These are phyloP conservation scores for Colletotrichum sp. DNA, from an alignment of 2,329 filamentous ascomycete genomes.

Conservation along the genomic window DNA sequence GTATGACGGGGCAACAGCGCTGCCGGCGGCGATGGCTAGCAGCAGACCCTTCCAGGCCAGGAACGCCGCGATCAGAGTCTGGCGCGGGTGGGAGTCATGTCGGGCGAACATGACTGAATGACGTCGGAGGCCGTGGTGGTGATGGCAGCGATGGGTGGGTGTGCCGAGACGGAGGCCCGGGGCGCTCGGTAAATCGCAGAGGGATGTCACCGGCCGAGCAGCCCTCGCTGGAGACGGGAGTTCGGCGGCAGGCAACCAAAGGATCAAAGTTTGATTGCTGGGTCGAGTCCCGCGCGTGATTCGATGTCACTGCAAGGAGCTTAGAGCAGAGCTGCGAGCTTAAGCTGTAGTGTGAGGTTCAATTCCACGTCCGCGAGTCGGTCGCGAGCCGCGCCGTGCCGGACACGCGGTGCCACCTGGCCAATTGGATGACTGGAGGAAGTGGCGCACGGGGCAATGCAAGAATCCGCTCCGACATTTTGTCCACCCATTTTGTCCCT, in stretches of 20 bases:
- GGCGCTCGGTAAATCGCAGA: background rate
- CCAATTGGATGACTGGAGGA: background rate
- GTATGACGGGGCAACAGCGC: constrained; percentile 64
- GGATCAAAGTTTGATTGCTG: background rate
- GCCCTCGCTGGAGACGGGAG: background rate
- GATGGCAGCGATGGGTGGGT: background rate
- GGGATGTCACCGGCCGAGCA: background rate
- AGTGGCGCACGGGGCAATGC: background rate
- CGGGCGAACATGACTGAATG: constrained; percentile 14
- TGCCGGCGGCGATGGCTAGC: constrained; percentile 61
- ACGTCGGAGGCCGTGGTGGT: background rate
- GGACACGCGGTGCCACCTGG: constrained; percentile 1
- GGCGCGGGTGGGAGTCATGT: constrained; percentile 14
- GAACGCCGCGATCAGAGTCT: constrained; percentile 50
- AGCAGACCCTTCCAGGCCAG: constrained; percentile 71
- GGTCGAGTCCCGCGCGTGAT: background rate
- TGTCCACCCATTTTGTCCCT: background rate
- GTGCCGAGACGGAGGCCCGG: background rate
- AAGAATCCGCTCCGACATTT: background rate
- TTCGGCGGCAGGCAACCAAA: background rate
- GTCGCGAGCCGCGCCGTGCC: background rate
- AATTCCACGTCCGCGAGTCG: background rate
- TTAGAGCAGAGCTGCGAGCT: background rate
- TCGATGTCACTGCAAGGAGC: background rate
- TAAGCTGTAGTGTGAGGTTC: background rate